Evolutionary conservation across 495 filamentous ascomycete genomes (phyloP), one percentile per base, ranked within the genome.

Genomic region (Poronia punctata): DNA sequence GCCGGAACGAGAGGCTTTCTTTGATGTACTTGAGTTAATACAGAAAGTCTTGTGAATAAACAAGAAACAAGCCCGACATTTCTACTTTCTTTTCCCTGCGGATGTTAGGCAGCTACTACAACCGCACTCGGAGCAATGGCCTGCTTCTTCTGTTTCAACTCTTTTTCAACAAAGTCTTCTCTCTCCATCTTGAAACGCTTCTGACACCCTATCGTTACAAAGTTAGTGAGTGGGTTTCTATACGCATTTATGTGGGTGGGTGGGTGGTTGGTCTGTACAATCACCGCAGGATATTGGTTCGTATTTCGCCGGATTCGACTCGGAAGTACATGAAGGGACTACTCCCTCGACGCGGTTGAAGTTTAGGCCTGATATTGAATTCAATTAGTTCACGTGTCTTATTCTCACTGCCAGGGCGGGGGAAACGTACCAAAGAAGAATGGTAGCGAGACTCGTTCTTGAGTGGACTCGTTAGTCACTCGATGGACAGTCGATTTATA

Each of bases 21-120:
- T 86, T 57, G 83, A 88, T 45, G 63, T 94, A 20, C 64, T 95
- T 21, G 92, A 94, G 44, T 64, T 95, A 41, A 75, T 88, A 16
- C 65, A 88, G 48, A 79, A 81, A 50, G 60, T 70, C 9, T 48
- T 75, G 4, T 74, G 40, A 63, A n/a, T 18, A 11, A 32, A 27
- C 16, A 24, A 6, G n/a, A 38, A 34, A 11, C 11, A 32, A 36
- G 34, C 6, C 11, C 22, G 16, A 31, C n/a, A 31, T n/a, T 11
- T 15, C 19, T 28, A 12, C 24, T 21, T 30, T n/a, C n/a, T n/a
- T n/a, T n/a, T n/a, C n/a, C n/a, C n/a, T n/a, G n/a, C n/a, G n/a
- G n/a, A n/a, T n/a, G n/a, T n/a, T n/a, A 55, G 36, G 15, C 32
- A 28, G 54, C 53, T 29, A 65, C 51, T 27, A 64, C 56, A 7